Percentiles rank a stretch among this genome's conserved stretches.
These are phyloP conservation scores for Elongisporangium prolatum DNA, from an alignment of 352 stramenopile genomes.

Conservation along the genomic window DNA sequence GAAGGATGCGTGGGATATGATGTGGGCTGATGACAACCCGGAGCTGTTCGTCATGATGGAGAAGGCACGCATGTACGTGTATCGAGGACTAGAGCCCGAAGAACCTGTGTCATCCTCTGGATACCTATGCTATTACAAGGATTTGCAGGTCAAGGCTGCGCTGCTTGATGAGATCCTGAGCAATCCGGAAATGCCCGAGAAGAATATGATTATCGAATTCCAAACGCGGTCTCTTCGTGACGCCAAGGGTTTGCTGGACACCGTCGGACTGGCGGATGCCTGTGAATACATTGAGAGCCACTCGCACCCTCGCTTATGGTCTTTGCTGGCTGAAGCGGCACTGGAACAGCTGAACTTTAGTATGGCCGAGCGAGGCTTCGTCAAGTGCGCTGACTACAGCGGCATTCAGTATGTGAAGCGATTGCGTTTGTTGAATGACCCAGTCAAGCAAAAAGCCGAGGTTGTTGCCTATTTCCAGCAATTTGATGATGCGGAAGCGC, in stretches of 20 bases:
- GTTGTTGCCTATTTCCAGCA: conserved; percentile 88
- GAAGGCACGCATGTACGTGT: conserved; percentile 91
- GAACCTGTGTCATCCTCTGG: conserved; percentile 88
- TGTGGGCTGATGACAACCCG: conserved; percentile 90
- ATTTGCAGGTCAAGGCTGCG: conserved; percentile 83
- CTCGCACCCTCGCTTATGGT: conserved; percentile 84
- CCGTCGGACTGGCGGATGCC: conserved; percentile 68
- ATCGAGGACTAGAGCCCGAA: conserved; percentile 76
- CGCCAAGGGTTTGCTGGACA: conserved; percentile 82
- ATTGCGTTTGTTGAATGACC: conserved; percentile 83
- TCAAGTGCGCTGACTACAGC: conserved; percentile 89
- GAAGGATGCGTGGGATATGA: conserved; percentile 90
- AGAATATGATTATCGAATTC: conserved; percentile 81
- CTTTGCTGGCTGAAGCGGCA: conserved; percentile 82
- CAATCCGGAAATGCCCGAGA: conserved; percentile 75
- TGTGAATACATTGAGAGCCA: conserved; percentile 85
- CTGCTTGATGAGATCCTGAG: conserved; percentile 84
- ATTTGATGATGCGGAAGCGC: conserved; percentile 89
- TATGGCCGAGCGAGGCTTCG: conserved; percentile 91
- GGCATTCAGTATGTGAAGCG: conserved; percentile 93
- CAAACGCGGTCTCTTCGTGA: conserved; percentile 87
- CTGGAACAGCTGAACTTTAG: conserved; percentile 88
- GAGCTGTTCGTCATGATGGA: conserved; percentile 92
- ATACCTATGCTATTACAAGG: conserved; percentile 87
- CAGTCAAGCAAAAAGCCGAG: conserved; percentile 90